Evolutionary conservation across 2,329 filamentous ascomycete genomes (phyloP).

Genomic region (Fusarium brachygibbosum): DNA sequence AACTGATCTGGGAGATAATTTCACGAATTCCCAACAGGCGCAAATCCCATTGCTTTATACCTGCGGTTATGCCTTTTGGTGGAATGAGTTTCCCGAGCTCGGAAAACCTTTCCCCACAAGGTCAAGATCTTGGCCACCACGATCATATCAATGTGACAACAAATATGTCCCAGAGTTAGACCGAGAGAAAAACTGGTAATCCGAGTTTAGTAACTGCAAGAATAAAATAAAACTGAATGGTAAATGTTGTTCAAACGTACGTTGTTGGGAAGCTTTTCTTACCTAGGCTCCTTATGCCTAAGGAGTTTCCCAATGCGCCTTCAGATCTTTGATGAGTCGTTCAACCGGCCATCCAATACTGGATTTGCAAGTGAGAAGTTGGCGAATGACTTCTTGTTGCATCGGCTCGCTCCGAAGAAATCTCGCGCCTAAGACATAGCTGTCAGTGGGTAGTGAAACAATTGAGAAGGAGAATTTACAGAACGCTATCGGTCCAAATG

Average conservation of each 20-base stretch:
- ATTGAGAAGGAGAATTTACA: constrained; percentile 49
- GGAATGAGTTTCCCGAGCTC: constrained; percentile 46
- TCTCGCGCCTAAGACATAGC: constrained; percentile 46
- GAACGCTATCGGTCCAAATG: constrained; percentile 63
- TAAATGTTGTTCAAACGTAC: too few relatives aligned
- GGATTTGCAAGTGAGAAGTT: constrained; percentile 52
- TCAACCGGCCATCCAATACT: constrained; percentile 58
- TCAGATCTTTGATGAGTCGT: constrained; percentile 51
- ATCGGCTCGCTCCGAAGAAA: constrained; percentile 48
- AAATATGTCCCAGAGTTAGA: not conserved
- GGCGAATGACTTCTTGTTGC: constrained; percentile 52
- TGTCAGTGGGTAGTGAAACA: not conserved
- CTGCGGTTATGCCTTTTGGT: not conserved
- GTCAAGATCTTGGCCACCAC: not conserved
- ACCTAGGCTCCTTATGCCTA: not conserved
- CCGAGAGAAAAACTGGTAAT: not conserved
- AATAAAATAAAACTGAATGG: not conserved
- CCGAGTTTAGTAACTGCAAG: too few relatives aligned
- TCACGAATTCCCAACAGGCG: not conserved
- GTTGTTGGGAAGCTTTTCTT: not conserved
- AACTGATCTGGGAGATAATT: not conserved
- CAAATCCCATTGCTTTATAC: constrained; percentile 36
- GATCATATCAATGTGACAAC: not conserved
- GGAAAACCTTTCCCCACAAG: constrained; percentile 41
- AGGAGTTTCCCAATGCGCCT: constrained; percentile 45